These are phyloP conservation scores for Spizellomyces sp. DNA, from an alignment of 192 early-diverging fungal genomes.

Conservation along the genomic window DNA sequence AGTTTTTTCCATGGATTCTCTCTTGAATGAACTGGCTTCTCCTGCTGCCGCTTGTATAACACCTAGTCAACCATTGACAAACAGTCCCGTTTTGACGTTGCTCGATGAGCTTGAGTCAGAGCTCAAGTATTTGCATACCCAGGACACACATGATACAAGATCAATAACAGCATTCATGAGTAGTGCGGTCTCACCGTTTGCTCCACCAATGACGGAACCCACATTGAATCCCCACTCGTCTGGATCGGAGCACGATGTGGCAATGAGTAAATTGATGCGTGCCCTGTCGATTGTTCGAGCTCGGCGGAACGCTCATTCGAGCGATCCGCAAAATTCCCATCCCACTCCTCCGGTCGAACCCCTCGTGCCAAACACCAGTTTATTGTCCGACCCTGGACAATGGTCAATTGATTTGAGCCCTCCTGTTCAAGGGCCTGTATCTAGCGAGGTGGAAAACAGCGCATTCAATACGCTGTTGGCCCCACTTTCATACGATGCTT, in stretches of 20 bases:
- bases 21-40: conserved; percentile 7
- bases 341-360: not conserved
- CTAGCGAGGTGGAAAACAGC: not conserved
- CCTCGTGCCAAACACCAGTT: too few species aligned
- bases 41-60: not conserved
- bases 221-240: not conserved
- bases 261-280: conserved; percentile 20
- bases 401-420: too few species aligned
- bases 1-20: conserved; percentile 16
- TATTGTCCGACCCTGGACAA: not conserved
- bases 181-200: not conserved
- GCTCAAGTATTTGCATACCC: conserved; percentile 7
- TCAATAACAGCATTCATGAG: not conserved
- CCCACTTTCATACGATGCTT: conserved; percentile 17
- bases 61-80: not conserved
- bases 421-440: too few species aligned
- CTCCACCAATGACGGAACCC: not conserved
- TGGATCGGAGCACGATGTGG: not conserved
- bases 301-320: not conserved
- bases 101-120: conserved; percentile 26
- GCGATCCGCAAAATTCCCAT: not conserved
- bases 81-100: not conserved
- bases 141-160: not conserved
- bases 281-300: conserved; percentile 15
- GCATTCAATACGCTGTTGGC: conserved; percentile 17